Percentiles rank a stretch among this genome's conserved stretches.
phyloP scores from a whole-genome alignment of 345 rosid genomes.

The Excoecaria agallocha region DNA sequence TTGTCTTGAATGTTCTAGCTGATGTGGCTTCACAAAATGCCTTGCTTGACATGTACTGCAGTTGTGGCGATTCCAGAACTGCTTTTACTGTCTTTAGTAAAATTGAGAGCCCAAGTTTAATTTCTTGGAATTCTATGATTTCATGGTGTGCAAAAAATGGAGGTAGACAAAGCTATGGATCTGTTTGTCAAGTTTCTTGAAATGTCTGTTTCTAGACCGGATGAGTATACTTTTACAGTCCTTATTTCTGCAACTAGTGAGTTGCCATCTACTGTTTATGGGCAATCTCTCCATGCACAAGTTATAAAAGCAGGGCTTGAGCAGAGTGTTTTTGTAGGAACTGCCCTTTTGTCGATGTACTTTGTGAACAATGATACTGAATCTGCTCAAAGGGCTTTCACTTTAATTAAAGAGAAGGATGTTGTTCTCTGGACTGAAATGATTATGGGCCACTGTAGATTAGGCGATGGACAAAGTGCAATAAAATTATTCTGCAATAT shows the following conservation, averaged over 20 bases:
- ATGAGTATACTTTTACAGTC: constrained; percentile 76
- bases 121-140: constrained; percentile 85
- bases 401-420: constrained; percentile 51
- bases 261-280: constrained; percentile 37
- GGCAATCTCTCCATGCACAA: constrained; percentile 65
- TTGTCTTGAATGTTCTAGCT: constrained; percentile 33
- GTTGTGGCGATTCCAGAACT: constrained; percentile 46
- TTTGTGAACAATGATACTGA: constrained; percentile 52
- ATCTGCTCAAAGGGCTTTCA: constrained; percentile 52
- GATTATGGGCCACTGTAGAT: constrained; percentile 66
- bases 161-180: constrained; percentile 51
- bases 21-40: constrained; percentile 75
- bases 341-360: constrained; percentile 72
- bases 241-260: constrained; percentile 49
- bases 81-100: constrained; percentile 46
- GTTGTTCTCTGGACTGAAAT: constrained; percentile 89
- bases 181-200: constrained; percentile 44
- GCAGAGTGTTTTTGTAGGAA: constrained; percentile 55
- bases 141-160: constrained; percentile 63
- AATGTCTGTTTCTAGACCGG: constrained; percentile 49
- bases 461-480: constrained; percentile 58
- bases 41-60: constrained; percentile 80
- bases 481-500: constrained; percentile 49
- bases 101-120: constrained; percentile 50
- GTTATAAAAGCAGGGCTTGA: constrained; percentile 52